Evolutionary conservation across 148 eudicot species (phyloP), one percentile per base, ranked within the genome.

Genomic region (Vaccinium darrowii): DNA sequence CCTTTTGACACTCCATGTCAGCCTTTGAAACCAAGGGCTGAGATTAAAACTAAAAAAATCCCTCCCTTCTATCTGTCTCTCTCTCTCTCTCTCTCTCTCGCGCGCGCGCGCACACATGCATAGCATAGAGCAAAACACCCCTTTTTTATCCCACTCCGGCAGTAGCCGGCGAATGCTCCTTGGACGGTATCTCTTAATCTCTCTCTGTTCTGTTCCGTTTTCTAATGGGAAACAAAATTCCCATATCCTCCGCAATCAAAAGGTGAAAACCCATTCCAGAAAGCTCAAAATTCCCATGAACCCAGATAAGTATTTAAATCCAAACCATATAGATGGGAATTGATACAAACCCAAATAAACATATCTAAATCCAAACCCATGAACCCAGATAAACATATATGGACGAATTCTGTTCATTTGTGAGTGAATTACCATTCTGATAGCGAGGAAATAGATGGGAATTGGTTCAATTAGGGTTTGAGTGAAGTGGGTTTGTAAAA

Each of bases 381-480:
- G 30, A 30, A 30, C 30, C 30, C 30, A 30, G 30, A 30, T 30
- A 30, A 30, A 30, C 30, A 71, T 25, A 18, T 18, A 25, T 16
- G 14, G 5, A 16, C 19, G 43, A 71, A 82, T 82, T 53, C 13
- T 1, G 72, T 72, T 51, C 54, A 10, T 13, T 27, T 33, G 43
- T n/a, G 33, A 53, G 50, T 16, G 65, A 15, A 71, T 23, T 56
- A 73, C 78, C 79, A 54, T 72, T 43, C 18, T 27, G 52, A 19
- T 9, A 47, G 62, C 69, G 39, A 74, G 78, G 53, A 56, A 53
- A 51, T 19, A 51, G 33, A 25, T 18, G 36, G 7, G 13, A 75
- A 75, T 75, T 12, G 80, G 27, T 25, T 15, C 43, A 56, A 56
- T 75, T 30, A 83, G 85, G 79, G 85, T 36, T 83, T 21, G 71